Base-by-base conservation (phyloP, 139 green algal species). In the Limnomonas spitsbergensis region DNA sequence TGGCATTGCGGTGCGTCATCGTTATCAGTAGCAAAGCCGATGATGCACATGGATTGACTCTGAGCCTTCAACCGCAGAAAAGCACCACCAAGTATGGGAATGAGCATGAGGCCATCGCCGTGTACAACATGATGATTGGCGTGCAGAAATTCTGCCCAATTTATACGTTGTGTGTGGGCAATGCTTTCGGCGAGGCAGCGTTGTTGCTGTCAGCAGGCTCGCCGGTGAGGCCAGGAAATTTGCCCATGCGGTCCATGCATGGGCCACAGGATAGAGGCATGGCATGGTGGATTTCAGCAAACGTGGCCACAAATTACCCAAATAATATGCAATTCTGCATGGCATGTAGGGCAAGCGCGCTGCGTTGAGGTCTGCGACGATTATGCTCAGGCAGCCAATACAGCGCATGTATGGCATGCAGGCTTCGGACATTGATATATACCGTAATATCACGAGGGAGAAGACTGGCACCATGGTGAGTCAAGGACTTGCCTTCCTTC, bases 331-430 rank as follows among this genome's bases (percentile, higher is more conserved):
- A n/a, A n/a, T n/a, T n/a, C n/a, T n/a, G n/a, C n/a, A n/a, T n/a
- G n/a, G n/a, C n/a, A n/a, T n/a, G n/a, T 84, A 94, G 89, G 95
- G 95, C 52, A 92, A 97, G 83, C 91, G 96, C 14, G 93, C 93
- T 0, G 89, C 96, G 2, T 88, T 99, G 81, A 96, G 95, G 14
- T 98, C 93, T 3, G 84, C 93, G 1, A 95, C 89, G 40, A 98
- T 99, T 86, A 99, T 99, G 96, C 87, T 99, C 69, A 90, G 96
- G 69, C 92, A 99, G 91, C 95, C 96, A 9, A 91, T 97, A 82
- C 89, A 97, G 85, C 87, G 93, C 9, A 93, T 94, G 81, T 84
- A 87, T 20, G 90, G 94, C 71, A 94, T 96, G 94, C 92, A 95
- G 85, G 96, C 96, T 27, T 93, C 90, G 6, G 96, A 99, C 84